These are phyloP conservation scores for Coniochaeta prunicola DNA, from an alignment of 2,329 filamentous ascomycete genomes.

Conservation along the genomic window DNA sequence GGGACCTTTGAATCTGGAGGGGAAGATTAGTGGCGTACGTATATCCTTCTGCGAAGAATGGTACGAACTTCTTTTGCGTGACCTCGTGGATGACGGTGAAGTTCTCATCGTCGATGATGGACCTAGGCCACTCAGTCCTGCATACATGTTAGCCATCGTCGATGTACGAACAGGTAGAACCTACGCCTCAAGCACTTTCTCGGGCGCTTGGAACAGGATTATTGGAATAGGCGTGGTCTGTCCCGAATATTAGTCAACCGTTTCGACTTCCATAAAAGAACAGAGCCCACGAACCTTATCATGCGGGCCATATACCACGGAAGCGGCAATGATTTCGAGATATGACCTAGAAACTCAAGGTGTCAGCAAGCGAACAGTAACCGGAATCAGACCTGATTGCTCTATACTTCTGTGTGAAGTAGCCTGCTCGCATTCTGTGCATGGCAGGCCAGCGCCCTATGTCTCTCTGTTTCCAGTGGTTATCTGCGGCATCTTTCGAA, in stretches of 20 bases:
- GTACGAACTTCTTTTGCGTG: not conserved
- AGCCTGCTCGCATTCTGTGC: not conserved
- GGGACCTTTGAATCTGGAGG: not conserved
- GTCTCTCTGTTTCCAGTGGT: constrained; percentile 1
- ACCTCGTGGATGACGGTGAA: constrained; percentile 2
- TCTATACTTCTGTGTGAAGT: not conserved
- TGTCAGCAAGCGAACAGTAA: not conserved
- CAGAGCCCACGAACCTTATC: not conserved
- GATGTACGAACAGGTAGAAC: not conserved
- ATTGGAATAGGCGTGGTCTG: constrained; percentile 1
- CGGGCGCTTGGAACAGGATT: not conserved
- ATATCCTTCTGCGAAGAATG: not conserved
- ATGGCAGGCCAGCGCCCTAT: constrained; percentile 1
- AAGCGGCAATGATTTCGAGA: not conserved
- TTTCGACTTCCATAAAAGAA: not conserved
- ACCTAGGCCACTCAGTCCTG: not conserved
- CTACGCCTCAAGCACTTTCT: constrained; percentile 1
- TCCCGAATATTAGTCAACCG: not conserved
- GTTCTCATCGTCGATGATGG: not conserved
- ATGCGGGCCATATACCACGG: not conserved
- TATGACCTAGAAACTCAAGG: not conserved
- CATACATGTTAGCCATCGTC: not conserved
- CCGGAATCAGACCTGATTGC: not conserved
- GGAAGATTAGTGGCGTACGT: not conserved
- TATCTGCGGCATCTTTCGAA: not conserved